These are phyloP conservation scores for Trifolium repens DNA, from an alignment of 306 rosid genomes.

Conservation along the genomic window DNA sequence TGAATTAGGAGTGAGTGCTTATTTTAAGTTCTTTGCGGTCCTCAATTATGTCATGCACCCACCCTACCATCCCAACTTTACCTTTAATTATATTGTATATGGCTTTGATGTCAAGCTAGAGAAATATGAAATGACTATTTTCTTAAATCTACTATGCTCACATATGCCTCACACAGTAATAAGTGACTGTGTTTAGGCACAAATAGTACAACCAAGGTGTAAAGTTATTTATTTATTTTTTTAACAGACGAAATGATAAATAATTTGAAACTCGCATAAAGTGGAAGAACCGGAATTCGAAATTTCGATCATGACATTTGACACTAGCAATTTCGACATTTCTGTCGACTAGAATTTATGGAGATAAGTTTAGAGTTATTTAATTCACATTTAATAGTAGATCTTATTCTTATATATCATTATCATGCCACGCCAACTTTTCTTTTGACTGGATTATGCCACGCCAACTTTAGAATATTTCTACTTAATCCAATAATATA, in stretches of 20 bases:
- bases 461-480: no score
- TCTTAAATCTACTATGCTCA: constrained; percentile 10
- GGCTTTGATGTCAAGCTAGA: constrained; percentile 43
- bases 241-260: no score
- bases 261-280: no score
- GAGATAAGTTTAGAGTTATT: neutral
- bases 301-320: no score
- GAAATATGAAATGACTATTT: neutral
- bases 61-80: constrained; percentile 34
- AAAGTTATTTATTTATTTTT: no score
- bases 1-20: constrained; percentile 41
- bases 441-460: no score
- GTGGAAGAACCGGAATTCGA: no score
- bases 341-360: no score
- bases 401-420: neutral
- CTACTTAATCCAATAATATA: no score
- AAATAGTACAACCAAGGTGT: neutral
- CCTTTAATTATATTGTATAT: constrained; percentile 34
- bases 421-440: neutral
- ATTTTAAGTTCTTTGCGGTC: constrained; percentile 32
- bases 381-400: neutral
- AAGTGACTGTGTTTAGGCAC: neutral
- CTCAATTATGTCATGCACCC: constrained; percentile 30
- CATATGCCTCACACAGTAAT: neutral
- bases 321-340: no score